Evolutionary conservation across 257 asterid species (phyloP).

Genomic region (Jacaranda copaia): DNA sequence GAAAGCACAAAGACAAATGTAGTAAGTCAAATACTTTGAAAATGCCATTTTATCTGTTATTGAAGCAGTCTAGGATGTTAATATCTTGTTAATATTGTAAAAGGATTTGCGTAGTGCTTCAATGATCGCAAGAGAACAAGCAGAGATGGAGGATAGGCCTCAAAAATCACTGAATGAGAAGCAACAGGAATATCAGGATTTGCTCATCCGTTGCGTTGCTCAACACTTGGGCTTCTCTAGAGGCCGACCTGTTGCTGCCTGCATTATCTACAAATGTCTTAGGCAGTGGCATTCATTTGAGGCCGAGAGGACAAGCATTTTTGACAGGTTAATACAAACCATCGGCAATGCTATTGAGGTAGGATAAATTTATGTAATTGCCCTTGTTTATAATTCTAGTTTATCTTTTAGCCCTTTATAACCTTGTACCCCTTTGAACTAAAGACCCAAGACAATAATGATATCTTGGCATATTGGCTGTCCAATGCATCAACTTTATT

Average conservation of each 20-base stretch:
- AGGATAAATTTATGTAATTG: conserved; percentile 27
- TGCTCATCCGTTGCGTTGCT: conserved; percentile 88
- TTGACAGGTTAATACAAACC: conserved; percentile 94
- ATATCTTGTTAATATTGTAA: conserved; percentile 32
- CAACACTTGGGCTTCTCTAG: conserved; percentile 91
- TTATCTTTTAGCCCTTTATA: conserved; percentile 18
- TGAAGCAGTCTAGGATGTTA: conserved; percentile 31
- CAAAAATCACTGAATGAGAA: conserved; percentile 89
- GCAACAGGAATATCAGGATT: conserved; percentile 95
- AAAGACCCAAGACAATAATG: conserved; percentile 92
- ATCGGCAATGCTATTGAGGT: conserved; percentile 99
- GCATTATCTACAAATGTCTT: conserved; percentile 93
- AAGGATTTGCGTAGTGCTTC: conserved; percentile 84
- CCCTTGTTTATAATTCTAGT: neutral
- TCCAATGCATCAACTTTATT: conserved; percentile 96
- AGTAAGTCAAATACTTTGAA: conserved; percentile 58
- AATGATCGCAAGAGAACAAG: conserved; percentile 65
- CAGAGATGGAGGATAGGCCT: conserved; percentile 84
- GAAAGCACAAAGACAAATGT: conserved; percentile 69
- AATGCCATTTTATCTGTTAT: conserved; percentile 14
- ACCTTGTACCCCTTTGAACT: conserved; percentile 32
- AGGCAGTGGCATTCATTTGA: conserved; percentile 95
- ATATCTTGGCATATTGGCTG: conserved; percentile 87
- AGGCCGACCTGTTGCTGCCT: conserved; percentile 91
- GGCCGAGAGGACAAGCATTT: conserved; percentile 94